Percentiles rank a stretch among this genome's conserved stretches.
These are phyloP conservation scores for Herpetomonas tarakana DNA, from an alignment of 208 protist species.

Conservation along the genomic window DNA sequence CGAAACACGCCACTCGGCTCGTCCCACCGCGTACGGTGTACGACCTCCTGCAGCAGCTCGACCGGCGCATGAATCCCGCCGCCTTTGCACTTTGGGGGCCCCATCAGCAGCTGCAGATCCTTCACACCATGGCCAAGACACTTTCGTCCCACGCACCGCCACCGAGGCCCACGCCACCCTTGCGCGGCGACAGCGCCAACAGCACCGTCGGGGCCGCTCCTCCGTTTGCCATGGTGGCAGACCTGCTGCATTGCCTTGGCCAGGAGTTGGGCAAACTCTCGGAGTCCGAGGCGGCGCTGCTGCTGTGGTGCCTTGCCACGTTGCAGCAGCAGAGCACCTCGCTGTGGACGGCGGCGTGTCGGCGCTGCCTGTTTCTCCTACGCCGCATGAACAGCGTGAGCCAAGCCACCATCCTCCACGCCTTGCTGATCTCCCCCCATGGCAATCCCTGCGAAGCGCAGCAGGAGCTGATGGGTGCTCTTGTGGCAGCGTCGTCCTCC, in stretches of 20 bases:
- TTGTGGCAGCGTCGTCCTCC: slow-evolving; percentile 4
- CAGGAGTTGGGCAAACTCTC: slow-evolving; percentile 42
- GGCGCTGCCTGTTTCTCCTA: slow-evolving; percentile 33
- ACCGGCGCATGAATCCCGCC: slow-evolving; percentile 24
- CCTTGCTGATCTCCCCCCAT: slow-evolving; percentile 31
- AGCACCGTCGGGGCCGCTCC: too few species aligned
- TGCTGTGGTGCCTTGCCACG: slow-evolving; percentile 67
- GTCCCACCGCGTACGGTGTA: slow-evolving; percentile 15
- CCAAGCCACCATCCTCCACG: slow-evolving; percentile 45
- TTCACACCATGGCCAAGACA: slow-evolving; percentile 57
- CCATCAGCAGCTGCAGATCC: slow-evolving; percentile 32
- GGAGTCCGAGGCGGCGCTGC: slow-evolving; percentile 32
- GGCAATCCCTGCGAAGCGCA: slow-evolving; percentile 25
- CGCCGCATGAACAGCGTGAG: slow-evolving; percentile 32
- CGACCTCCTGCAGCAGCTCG: slow-evolving; percentile 29
- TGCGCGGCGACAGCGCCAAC: too few species aligned
- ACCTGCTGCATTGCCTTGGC: slow-evolving; percentile 35
- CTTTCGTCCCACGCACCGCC: slow-evolving; percentile 18
- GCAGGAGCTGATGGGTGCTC: slow-evolving; percentile 19
- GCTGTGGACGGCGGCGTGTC: slow-evolving; percentile 57
- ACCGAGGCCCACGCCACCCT: too few species aligned
- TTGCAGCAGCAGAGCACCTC: slow-evolving; percentile 17
- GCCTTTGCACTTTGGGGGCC: slow-evolving; percentile 43
- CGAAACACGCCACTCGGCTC: slow-evolving; percentile 20
- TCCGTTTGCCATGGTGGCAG: slow-evolving; percentile 19